Base-by-base conservation (phyloP, 2,329 filamentous ascomycete species). In the Fusarium dimerum region DNA sequence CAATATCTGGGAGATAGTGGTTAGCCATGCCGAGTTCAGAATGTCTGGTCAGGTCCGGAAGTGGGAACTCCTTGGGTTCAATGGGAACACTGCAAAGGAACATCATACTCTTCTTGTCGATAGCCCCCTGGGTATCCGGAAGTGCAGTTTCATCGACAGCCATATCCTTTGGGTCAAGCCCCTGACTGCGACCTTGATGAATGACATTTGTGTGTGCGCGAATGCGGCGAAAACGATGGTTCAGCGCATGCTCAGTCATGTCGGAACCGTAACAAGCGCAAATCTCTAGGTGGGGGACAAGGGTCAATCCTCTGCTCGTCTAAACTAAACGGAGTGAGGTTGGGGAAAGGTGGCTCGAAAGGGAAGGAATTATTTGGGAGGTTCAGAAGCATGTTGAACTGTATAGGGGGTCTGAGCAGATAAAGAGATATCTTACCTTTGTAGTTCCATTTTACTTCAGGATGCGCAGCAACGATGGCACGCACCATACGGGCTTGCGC, bases 391-490 rank as follows among this genome's bases (percentile, higher is more conserved):
- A 43, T 39, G 40, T 26, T 26, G 7, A 26, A 40, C 43, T 46
- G 36, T 9, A 43, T 18, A 29, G 42, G 39, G 30, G 38, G 15
- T 26, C 9, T 36, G 43, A 34, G 43, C 17, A 41, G 11, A 13
- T 51, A 17, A 32, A 53, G 39, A 52, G 36, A 9, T 43, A 42
- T 62, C 81, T 73, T 77, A 87, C 84, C 82, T 63, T 79, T 81
- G 67, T 81, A 86, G 66, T 87, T 82, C 48, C 85, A 78, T 55
- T 79, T 82, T 0, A 81, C 63, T 0, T 73, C 72, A 0, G 78
- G 78, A 48, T 82, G 76, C 3, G 82, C 81, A 0, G 83, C 84
- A 1, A 87, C 71, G 20, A 87, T 78, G 6, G 84, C 84, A 2
- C 82, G 79, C 3, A 87, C 73, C 36, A 87, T 78, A 43, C 84